Percentiles rank a stretch among this genome's conserved stretches.
Conservation (phyloP, 306 rosid genomes). For the Sicyos edulis region DNA sequence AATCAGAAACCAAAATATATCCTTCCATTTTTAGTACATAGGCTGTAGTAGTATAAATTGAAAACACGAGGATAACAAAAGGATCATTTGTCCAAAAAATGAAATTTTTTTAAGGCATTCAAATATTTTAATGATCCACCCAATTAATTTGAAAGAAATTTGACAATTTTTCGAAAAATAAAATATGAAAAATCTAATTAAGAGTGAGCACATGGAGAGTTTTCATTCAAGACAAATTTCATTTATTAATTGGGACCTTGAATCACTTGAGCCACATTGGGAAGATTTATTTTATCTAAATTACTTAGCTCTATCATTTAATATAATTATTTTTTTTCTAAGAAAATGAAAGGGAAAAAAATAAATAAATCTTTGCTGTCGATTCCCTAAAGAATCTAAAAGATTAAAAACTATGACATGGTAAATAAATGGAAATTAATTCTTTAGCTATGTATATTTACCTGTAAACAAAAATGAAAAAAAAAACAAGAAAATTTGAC, state of each 20-base stretch:
- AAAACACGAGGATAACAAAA: not conserved
- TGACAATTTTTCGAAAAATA: not conserved
- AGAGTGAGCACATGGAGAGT: not conserved
- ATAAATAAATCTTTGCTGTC: no score
- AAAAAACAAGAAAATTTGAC: no score
- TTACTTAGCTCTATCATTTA: not conserved
- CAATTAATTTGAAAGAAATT: not conserved
- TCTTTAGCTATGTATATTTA: no score
- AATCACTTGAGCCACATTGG: not conserved
- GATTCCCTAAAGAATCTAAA: no score
- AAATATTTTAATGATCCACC: not conserved
- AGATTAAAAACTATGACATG: no score
- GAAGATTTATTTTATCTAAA: not conserved
- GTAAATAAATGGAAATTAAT: no score
- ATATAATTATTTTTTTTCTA: not conserved
- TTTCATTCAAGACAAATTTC: not conserved
- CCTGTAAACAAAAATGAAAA: no score
- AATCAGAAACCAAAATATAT: not conserved
- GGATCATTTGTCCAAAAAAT: not conserved
- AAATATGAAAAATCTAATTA: not conserved
- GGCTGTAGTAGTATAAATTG: not conserved
- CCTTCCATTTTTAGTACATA: not conserved
- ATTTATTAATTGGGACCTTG: conserved; percentile 8
- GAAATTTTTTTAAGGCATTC: not conserved
- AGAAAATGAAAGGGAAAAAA: no score